A percentile compares a stretch with the other conserved stretches of the same genome.
Conservation (phyloP, 352 stramenopile species). For the Peronospora belbahrii region DNA sequence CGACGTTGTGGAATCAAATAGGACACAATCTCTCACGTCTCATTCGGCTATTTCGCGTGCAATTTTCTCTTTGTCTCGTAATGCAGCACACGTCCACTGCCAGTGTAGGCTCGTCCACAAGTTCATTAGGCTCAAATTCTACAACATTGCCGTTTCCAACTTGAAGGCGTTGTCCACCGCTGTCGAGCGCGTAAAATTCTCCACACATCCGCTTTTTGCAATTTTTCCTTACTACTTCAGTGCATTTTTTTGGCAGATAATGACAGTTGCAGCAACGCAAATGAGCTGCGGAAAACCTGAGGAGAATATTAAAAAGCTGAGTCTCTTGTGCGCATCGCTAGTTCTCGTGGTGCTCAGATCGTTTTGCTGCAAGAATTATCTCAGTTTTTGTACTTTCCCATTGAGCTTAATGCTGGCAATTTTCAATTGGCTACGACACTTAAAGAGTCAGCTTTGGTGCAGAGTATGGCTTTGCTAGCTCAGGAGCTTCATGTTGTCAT, state of each 20-base stretch:
- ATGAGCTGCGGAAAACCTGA: constrained; percentile 85
- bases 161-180: too few relatives aligned
- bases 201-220: constrained; percentile 2
- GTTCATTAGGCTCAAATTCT: too few relatives aligned
- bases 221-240: background rate
- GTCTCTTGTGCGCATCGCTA: constrained; percentile 83
- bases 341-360: constrained; percentile 79
- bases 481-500: constrained; percentile 89
- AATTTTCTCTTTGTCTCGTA: background rate
- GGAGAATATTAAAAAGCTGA: constrained; percentile 89
- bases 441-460: constrained; percentile 75
- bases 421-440: constrained; percentile 84
- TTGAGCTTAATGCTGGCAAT: constrained; percentile 85
- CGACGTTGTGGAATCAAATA: too few relatives aligned
- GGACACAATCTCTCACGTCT: too few relatives aligned
- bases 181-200: too few relatives aligned
- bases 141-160: too few relatives aligned
- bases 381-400: constrained; percentile 88
- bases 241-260: too few relatives aligned
- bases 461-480: constrained; percentile 82
- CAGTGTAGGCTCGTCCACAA: too few relatives aligned
- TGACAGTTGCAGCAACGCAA: constrained; percentile 83
- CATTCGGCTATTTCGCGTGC: too few relatives aligned
- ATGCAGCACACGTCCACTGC: too few relatives aligned
- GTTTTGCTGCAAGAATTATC: constrained; percentile 90